phyloP scores from a whole-genome alignment of 371 early-diverging fungal species.

The Racocetra persica region DNA sequence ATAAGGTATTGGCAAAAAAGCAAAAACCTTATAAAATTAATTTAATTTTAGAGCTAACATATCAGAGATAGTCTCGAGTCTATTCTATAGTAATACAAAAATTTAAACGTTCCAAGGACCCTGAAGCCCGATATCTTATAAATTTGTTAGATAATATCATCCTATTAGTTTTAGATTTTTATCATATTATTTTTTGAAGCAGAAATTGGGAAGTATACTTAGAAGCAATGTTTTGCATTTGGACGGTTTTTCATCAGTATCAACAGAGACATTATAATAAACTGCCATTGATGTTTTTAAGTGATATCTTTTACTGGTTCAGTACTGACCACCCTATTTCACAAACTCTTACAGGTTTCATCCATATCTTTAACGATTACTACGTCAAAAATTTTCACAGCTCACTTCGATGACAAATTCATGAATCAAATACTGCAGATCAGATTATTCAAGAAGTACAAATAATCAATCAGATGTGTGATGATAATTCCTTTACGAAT shows the following conservation, averaged over 20 bases:
- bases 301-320: slow-evolving; percentile 24
- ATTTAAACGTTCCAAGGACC: not conserved
- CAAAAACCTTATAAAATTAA: too few species aligned
- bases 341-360: not conserved
- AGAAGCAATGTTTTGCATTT: slow-evolving; percentile 9
- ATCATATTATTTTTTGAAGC: not conserved
- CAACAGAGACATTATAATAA: slow-evolving; percentile 6
- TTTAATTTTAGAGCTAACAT: not conserved
- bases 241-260: slow-evolving; percentile 1
- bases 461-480: not conserved
- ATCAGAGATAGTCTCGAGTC: not conserved
- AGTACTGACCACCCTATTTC: not conserved
- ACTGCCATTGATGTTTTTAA: slow-evolving; percentile 11
- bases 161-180: slow-evolving; percentile 27
- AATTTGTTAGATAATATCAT: slow-evolving; percentile 23
- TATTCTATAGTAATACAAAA: not conserved
- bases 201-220: not conserved
- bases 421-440: not conserved
- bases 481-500: too few species aligned
- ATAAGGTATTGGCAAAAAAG: too few species aligned
- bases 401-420: not conserved
- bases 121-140: not conserved
- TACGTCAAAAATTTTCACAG: slow-evolving; percentile 18
- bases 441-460: slow-evolving; percentile 28
- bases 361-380: slow-evolving; percentile 22